Conservation (phyloP, 495 filamentous ascomycete genomes). For the Trichoderma parareesei region DNA sequence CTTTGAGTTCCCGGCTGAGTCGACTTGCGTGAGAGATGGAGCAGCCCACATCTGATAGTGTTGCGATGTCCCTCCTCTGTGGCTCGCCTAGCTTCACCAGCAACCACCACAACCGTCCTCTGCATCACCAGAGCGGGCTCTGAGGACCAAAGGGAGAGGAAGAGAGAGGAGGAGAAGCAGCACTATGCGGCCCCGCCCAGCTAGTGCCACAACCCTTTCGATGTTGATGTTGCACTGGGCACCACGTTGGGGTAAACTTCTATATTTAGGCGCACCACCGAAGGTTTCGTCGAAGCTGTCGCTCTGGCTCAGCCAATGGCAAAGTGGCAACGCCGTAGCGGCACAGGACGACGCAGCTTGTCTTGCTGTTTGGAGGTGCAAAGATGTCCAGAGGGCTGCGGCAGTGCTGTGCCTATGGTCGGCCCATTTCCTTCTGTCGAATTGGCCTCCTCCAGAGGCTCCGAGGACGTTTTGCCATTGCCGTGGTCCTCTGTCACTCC, state of each 20-base stretch:
- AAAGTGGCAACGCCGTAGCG: background rate
- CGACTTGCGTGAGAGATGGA: no score
- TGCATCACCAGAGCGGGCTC: background rate
- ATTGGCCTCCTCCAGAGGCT: background rate
- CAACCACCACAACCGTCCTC: no score
- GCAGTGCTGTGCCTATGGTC: no score
- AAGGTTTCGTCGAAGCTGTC: constrained; percentile 8
- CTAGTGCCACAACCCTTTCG: background rate
- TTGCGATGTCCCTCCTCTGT: no score
- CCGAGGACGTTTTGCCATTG: no score
- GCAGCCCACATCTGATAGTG: no score
- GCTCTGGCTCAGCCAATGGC: background rate
- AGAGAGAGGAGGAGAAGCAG: background rate
- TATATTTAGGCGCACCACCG: constrained; percentile 5
- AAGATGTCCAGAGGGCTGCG: background rate
- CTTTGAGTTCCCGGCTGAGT: no score
- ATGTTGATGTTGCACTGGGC: background rate
- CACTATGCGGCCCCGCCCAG: background rate
- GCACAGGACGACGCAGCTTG: background rate
- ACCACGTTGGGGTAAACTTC: background rate
- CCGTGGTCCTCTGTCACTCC: no score
- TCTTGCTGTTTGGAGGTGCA: background rate
- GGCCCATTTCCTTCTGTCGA: background rate
- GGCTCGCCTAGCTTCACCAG: no score
- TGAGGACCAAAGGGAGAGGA: background rate